phyloP scores from a whole-genome alignment of 805 yeast genomes.

The Pichia sporocuriosa region DNA sequence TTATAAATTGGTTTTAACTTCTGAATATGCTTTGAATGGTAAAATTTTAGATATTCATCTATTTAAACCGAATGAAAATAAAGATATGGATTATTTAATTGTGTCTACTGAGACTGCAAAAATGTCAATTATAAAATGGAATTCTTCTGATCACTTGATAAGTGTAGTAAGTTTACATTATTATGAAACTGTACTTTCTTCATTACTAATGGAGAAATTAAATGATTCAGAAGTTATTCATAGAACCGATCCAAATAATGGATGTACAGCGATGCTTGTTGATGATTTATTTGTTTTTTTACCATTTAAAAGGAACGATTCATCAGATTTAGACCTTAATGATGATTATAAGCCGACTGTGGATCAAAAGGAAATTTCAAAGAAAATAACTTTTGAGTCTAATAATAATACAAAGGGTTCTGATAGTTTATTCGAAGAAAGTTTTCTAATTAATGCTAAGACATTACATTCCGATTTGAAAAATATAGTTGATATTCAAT shows the following conservation, averaged over 20 bases:
- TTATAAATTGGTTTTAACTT: conserved; percentile 36
- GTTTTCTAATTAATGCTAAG: conserved; percentile 53
- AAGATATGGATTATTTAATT: conserved; percentile 48
- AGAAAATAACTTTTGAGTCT: conserved; percentile 8
- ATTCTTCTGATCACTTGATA: conserved; percentile 43
- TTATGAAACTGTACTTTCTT: conserved; percentile 65
- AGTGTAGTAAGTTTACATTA: conserved; percentile 76
- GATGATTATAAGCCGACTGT: conserved; percentile 17
- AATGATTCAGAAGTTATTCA: conserved; percentile 36
- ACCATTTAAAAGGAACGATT: conserved; percentile 47
- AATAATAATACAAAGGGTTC: conserved; percentile 3
- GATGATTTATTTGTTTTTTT: conserved; percentile 66
- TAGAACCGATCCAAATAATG: conserved; percentile 53
- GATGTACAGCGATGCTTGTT: conserved; percentile 52
- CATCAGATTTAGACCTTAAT: conserved; percentile 33
- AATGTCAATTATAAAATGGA: conserved; percentile 70
- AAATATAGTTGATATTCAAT: conserved; percentile 64
- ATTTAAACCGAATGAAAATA: conserved; percentile 42
- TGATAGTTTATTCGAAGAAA: conserved; percentile 38
- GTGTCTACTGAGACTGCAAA: conserved; percentile 72
- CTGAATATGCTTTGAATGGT: conserved; percentile 73
- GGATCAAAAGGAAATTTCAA: conserved; percentile 4
- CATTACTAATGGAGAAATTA: conserved; percentile 38
- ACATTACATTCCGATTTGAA: conserved; percentile 50
- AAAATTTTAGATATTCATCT: conserved; percentile 50